phyloP scores from a whole-genome alignment of 2,329 filamentous ascomycete species.

The Nemania bipapillata region DNA sequence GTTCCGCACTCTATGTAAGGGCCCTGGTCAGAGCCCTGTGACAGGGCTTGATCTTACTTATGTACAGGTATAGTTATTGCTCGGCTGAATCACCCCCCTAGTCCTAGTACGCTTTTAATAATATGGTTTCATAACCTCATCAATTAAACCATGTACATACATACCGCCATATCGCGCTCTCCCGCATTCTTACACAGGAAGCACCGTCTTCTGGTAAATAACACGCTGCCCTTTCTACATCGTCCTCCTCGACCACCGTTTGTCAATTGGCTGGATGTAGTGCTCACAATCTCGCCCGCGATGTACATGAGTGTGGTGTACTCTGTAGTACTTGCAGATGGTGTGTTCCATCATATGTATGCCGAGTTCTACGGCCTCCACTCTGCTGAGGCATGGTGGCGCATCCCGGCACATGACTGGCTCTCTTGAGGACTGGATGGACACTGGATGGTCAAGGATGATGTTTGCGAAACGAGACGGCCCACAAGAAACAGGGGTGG shows the following conservation, averaged over 20 bases:
- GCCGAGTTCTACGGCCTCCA: conserved; percentile 39
- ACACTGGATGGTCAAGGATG: too few relatives aligned
- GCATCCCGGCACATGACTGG: conserved; percentile 43
- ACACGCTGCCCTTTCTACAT: not conserved
- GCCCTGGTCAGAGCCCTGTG: conserved; percentile 27
- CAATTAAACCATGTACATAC: too few relatives aligned
- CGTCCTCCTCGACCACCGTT: not conserved
- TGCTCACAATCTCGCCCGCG: conserved; percentile 8
- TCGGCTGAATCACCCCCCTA: conserved; percentile 28
- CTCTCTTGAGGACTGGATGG: conserved; percentile 26
- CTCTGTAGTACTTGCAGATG: conserved; percentile 39
- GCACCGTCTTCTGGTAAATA: not conserved
- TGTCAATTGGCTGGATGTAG: conserved; percentile 15
- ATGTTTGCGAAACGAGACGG: conserved; percentile 51
- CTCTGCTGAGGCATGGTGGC: conserved; percentile 39
- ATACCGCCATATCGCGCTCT: not conserved
- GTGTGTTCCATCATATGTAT: conserved; percentile 41
- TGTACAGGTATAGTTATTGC: too few relatives aligned
- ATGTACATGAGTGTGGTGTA: conserved; percentile 12
- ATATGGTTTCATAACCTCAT: conserved; percentile 29
- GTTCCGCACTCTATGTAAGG: conserved; percentile 15
- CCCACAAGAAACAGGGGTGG: conserved; percentile 32
- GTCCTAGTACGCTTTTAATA: conserved; percentile 10
- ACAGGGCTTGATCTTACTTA: conserved; percentile 32
- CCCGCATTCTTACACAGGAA: not conserved